These are phyloP conservation scores for Aspergillus viridinutans DNA, from an alignment of 2,329 filamentous ascomycete species.

Conservation along the genomic window DNA sequence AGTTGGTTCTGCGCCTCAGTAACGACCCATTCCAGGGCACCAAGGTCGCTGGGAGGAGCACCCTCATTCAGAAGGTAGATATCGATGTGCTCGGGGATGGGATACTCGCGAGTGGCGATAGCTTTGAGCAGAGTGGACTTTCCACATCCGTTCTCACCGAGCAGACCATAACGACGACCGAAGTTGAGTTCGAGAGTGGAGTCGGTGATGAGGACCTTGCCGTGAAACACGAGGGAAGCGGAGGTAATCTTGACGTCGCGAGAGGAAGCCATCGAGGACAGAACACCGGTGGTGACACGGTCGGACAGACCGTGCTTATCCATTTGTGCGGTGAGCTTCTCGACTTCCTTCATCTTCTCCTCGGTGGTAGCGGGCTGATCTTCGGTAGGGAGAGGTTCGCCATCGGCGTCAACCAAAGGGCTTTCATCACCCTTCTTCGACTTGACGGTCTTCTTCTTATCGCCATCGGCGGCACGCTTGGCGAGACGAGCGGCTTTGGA, in stretches of 20 bases:
- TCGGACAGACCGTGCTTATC: conserved; percentile 96
- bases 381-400: conserved; percentile 48
- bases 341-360: conserved; percentile 73
- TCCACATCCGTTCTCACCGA: conserved; percentile 98
- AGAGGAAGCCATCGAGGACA: conserved; percentile 77
- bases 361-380: conserved; percentile 66
- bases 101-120: conserved; percentile 89
- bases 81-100: conserved; percentile 92
- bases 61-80: conserved; percentile 98
- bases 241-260: conserved; percentile 97
- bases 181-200: conserved; percentile 89
- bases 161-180: conserved; percentile 85
- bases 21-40: conserved; percentile 96
- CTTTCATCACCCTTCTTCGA: conserved; percentile 65
- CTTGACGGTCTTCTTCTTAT: conserved; percentile 68
- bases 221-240: conserved; percentile 92
- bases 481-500: conserved; percentile 66
- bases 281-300: conserved; percentile 94
- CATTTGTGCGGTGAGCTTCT: conserved; percentile 86
- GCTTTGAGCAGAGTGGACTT: conserved; percentile 98
- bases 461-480: conserved; percentile 63
- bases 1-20: conserved; percentile 90
- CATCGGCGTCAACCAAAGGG: conserved; percentile 60
- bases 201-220: conserved; percentile 91
- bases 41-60: conserved; percentile 80